A percentile compares a stretch with the other conserved stretches of the same genome.
Conservation (phyloP, 441 rosid species). For the Biscutella auriculata region DNA sequence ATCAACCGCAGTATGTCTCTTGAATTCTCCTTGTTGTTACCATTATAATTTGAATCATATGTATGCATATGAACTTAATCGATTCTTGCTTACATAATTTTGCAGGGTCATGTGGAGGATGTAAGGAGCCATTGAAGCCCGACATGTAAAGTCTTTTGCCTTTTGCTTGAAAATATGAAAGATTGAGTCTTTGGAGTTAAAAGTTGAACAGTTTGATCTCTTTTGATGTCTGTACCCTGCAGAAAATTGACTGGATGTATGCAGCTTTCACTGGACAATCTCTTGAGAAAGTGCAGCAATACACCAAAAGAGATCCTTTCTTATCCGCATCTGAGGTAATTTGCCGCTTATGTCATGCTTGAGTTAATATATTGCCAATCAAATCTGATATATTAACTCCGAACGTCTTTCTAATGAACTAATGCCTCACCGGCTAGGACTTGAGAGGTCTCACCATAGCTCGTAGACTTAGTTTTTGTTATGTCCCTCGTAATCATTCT, state of each 20-base stretch:
- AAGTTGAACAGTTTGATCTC: background rate
- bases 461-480: background rate
- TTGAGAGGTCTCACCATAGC: background rate
- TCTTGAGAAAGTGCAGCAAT: conserved; percentile 73
- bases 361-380: background rate
- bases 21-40: background rate
- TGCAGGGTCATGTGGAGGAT: conserved; percentile 82
- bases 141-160: conserved; percentile 38
- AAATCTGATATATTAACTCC: background rate
- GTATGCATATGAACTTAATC: background rate
- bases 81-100: background rate
- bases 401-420: background rate
- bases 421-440: background rate
- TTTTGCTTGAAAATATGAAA: background rate
- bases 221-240: conserved; percentile 18
- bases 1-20: conserved; percentile 71
- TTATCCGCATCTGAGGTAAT: conserved; percentile 79
- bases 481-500: background rate
- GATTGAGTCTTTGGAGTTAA: background rate
- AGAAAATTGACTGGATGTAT: conserved; percentile 84
- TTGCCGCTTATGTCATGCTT: background rate
- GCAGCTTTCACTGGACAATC: conserved; percentile 80
- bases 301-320: conserved; percentile 78
- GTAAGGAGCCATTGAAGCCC: conserved; percentile 73
- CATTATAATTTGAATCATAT: background rate